These are phyloP conservation scores for Antitrichia curtipendula DNA, from an alignment of 225 moss, liverwort and hornwort genomes.

Conservation along the genomic window DNA sequence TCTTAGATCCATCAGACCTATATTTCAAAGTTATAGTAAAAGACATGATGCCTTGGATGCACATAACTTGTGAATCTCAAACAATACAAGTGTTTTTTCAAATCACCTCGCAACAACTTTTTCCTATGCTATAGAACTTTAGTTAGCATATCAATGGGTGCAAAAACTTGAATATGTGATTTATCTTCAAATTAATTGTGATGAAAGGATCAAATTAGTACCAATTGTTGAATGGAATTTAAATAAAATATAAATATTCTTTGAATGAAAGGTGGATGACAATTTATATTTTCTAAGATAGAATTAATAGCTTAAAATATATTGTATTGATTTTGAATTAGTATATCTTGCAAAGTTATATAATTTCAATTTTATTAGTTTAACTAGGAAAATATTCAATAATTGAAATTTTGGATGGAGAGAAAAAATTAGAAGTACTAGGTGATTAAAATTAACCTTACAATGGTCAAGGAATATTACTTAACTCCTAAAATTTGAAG, in stretches of 20 bases:
- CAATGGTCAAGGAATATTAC: no score
- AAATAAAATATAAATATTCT: neutral
- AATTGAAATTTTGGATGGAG: neutral
- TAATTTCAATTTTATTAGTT: neutral
- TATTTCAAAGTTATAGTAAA: neutral
- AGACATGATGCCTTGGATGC: neutral
- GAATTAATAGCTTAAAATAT: no score
- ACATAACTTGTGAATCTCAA: neutral
- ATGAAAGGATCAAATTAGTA: no score
- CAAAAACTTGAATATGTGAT: neutral
- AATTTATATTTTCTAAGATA: neutral
- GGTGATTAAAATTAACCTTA: neutral
- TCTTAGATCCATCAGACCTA: accelerated
- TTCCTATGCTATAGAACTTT: neutral
- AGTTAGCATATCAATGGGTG: neutral
- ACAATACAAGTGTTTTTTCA: neutral
- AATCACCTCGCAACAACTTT: neutral
- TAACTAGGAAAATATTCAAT: neutral
- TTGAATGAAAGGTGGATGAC: neutral
- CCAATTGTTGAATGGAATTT: no score
- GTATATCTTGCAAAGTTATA: no score
- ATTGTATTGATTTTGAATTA: no score
- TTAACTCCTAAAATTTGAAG: no score
- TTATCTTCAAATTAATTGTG: neutral
- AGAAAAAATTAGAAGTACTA: neutral